phyloP scores from a whole-genome alignment of 495 filamentous ascomycete species.

The Glutinoglossum americanum region DNA sequence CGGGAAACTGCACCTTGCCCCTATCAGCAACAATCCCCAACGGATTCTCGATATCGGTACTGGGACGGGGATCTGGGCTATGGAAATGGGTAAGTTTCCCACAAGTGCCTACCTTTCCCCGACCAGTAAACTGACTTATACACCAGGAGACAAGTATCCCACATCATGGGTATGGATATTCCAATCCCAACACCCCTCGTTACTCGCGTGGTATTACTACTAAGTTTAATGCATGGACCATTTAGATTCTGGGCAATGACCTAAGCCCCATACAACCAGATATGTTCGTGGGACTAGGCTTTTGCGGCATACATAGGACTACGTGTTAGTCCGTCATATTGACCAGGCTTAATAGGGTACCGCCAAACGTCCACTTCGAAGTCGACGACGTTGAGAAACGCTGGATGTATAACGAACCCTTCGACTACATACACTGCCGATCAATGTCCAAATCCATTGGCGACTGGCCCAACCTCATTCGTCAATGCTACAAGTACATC shows the following conservation, averaged over 20 bases:
- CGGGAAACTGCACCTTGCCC: conserved; percentile 33
- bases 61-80: conserved; percentile 17
- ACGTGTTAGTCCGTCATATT: too few species aligned
- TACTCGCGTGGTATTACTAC: too few species aligned
- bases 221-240: too few species aligned
- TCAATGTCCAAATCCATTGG: conserved; percentile 48
- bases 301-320: neutral
- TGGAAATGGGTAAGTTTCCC: conserved; percentile 5
- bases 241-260: conserved; percentile 4
- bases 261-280: conserved; percentile 3
- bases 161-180: neutral
- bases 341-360: conserved; percentile 2
- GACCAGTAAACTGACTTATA: neutral
- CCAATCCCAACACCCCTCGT: too few species aligned
- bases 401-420: conserved; percentile 38
- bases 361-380: conserved; percentile 7
- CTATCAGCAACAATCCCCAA: conserved; percentile 29
- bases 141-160: conserved; percentile 4
- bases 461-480: neutral
- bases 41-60: conserved; percentile 49
- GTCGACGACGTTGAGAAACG: conserved; percentile 3
- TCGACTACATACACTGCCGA: conserved; percentile 92
- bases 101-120: neutral
- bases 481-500: neutral
- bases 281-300: conserved; percentile 19